Conservation (phyloP, 495 filamentous ascomycete genomes). For the Acidiella bohemica region DNA sequence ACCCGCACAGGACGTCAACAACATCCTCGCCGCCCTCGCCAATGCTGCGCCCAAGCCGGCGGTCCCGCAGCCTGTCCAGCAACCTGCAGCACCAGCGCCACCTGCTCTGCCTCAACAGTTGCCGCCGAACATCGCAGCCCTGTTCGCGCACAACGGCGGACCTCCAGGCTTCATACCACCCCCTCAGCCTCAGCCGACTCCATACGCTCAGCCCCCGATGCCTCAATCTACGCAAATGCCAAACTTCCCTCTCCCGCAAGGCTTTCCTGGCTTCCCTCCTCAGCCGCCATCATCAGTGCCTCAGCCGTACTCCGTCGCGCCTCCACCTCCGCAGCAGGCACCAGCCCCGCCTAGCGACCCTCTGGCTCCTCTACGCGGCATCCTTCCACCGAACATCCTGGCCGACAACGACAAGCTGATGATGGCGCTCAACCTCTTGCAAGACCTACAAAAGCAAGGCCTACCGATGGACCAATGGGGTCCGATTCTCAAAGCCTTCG, state of each 20-base stretch:
- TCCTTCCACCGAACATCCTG: constrained; percentile 17
- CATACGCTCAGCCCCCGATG: background rate
- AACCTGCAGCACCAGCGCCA: constrained; percentile 2
- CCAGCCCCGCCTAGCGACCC: constrained; percentile 7
- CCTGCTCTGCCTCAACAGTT: constrained; percentile 4
- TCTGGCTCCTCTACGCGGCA: constrained; percentile 9
- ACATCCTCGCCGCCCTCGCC: constrained; percentile 25
- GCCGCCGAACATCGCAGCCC: constrained; percentile 8
- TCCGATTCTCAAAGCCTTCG: constrained; percentile 15
- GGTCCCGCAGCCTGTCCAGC: background rate
- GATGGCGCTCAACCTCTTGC: constrained; percentile 14
- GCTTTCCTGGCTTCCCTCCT: constrained; percentile 10
- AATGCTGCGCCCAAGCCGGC: constrained; percentile 16
- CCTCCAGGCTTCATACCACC: constrained; percentile 1
- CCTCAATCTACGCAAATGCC: background rate
- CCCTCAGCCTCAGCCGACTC: constrained; percentile 6
- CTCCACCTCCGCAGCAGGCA: constrained; percentile 13
- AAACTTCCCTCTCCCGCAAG: constrained; percentile 5
- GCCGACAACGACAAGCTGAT: constrained; percentile 16
- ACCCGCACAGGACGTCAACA: constrained; percentile 18
- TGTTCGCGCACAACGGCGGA: constrained; percentile 11
- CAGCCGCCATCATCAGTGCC: constrained; percentile 15
- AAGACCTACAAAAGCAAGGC: constrained; percentile 19
- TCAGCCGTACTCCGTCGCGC: constrained; percentile 7
- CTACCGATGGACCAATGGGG: constrained; percentile 21